These are phyloP conservation scores for Auricularia sp. DNA, from an alignment of 768 basidiomycete genomes.

Conservation along the genomic window DNA sequence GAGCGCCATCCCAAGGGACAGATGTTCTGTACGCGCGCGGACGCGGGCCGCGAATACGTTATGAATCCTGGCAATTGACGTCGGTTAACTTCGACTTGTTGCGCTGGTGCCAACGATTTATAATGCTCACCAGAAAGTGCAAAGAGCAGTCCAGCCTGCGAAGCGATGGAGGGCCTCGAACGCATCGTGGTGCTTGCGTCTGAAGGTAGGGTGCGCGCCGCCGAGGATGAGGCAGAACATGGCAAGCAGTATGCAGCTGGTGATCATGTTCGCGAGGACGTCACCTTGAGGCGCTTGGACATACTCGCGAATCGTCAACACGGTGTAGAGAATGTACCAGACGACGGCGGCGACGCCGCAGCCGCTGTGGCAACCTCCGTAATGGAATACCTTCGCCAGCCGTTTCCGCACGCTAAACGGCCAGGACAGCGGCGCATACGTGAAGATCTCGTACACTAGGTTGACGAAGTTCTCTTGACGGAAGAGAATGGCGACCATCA, in stretches of 20 bases:
- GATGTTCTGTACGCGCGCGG: not conserved
- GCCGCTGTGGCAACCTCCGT: conserved; percentile 3
- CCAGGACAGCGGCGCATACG: not conserved
- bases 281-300: not conserved
- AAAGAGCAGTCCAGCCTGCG: not conserved
- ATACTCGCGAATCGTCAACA: not conserved
- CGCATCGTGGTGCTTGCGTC: not conserved
- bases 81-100: too few species aligned
- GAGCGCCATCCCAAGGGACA: not conserved
- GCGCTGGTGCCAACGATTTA: too few species aligned
- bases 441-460: not conserved
- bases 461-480: conserved; percentile 3
- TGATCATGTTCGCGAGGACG: not conserved
- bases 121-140: not conserved
- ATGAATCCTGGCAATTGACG: not conserved
- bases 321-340: conserved; percentile 11
- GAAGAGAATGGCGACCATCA: conserved; percentile 2
- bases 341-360: conserved; percentile 8
- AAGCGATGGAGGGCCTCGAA: not conserved
- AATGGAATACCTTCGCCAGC: not conserved
- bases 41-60: not conserved
- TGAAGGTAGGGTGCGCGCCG: not conserved
- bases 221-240: not conserved
- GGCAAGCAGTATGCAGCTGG: not conserved
- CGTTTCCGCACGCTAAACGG: not conserved